Base-by-base conservation (phyloP, 371 early-diverging fungal species). In the Mycotypha africana region DNA sequence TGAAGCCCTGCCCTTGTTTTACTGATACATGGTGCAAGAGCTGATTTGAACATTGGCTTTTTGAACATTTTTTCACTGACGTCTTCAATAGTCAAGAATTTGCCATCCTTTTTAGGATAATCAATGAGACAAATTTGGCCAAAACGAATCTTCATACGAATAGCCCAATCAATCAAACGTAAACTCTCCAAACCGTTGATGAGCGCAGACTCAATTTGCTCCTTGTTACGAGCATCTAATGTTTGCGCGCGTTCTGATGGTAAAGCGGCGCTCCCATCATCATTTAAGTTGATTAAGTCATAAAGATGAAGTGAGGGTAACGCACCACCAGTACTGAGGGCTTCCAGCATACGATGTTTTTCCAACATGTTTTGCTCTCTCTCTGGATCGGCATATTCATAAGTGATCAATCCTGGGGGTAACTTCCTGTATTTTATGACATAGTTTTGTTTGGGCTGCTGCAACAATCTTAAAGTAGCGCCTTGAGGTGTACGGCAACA, bases 101-200 rank as follows among this genome's bases (percentile, higher is more conserved):
- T n/a, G 1, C 46, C 42, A 8, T 42, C 45, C 15, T 45, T 42
- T 19, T 45, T 51, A 3, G 53, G 47, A 20, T 54, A 62, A 46
- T 62, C 38, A 12, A 58, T 31, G 0, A 62, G 41, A 37, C 52
- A 58, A 17, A 62, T 62, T 22, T 65, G 67, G 5, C 74, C 74
- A 48, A 58, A 73, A 0, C 65, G 56, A 17, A 73, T 55, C 26
- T 73, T 67, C 60, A 73, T 57, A 0, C 58, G 60, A 15, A 73
- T 60, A 15, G 62, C 65, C 57, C 62, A 67, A 34, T 69, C 63
- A 19, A 51, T 55, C 10, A 73, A 28, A 0, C 74, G 62, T 16
- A 69, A 22, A n/a, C 74, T 69, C 20, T 65, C 67, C 16, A 73
- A 23, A 3, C 65, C 74, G 2, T 37, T 36, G 12, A 51, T 53